These are phyloP conservation scores for Lophium mytilinum DNA, from an alignment of 495 filamentous ascomycete species.

Conservation along the genomic window DNA sequence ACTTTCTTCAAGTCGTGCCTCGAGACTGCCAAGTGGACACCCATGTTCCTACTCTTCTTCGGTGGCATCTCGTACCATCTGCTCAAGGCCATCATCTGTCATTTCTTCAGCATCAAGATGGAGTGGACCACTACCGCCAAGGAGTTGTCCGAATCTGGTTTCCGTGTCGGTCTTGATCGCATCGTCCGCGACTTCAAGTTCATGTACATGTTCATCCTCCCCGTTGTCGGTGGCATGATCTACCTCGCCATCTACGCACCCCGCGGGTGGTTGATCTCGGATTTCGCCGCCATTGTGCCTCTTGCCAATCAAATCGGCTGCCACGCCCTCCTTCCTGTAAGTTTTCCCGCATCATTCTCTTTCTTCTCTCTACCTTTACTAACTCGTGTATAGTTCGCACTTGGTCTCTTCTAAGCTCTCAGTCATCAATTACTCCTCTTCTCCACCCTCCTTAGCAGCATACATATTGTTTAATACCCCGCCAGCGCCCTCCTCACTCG, in stretches of 20 bases:
- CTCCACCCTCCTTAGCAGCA: neutral
- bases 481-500: no score
- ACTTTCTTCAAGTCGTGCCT: constrained; percentile 38
- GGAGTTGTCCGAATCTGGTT: constrained; percentile 38
- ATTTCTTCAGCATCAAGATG: constrained; percentile 69
- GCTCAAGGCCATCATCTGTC: constrained; percentile 55
- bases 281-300: constrained; percentile 35
- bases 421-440: neutral
- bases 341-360: neutral
- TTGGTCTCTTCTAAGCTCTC: constrained; percentile 16
- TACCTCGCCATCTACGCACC: constrained; percentile 31
- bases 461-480: neutral
- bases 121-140: constrained; percentile 64
- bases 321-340: constrained; percentile 25
- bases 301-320: constrained; percentile 34
- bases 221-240: constrained; percentile 31
- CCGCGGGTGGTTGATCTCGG: constrained; percentile 32
- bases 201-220: constrained; percentile 32
- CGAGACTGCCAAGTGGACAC: constrained; percentile 68
- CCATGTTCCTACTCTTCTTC: constrained; percentile 60
- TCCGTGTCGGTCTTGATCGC: constrained; percentile 28
- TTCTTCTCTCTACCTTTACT: neutral
- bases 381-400: constrained; percentile 8
- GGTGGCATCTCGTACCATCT: constrained; percentile 64
- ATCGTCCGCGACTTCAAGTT: constrained; percentile 34